Base-by-base conservation (phyloP, 2,329 filamentous ascomycete species). In the Xylariaceae sp. region DNA sequence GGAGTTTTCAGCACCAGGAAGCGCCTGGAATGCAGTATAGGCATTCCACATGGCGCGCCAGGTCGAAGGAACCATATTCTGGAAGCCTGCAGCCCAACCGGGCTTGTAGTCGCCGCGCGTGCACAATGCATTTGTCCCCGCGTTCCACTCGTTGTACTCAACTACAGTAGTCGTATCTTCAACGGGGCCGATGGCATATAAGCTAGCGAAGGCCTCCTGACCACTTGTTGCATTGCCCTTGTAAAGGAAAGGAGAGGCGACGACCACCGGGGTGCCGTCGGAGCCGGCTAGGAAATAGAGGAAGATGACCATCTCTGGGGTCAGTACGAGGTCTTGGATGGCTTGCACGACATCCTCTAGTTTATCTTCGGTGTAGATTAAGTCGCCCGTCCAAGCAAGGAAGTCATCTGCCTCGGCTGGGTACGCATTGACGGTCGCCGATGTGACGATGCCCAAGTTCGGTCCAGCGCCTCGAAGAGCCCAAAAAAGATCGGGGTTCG, bases 401-500 rank as follows among this genome's bases (percentile, higher is more conserved):
- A 25, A 14, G 22, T 41, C 29, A 1, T 40, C 38, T 2, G n/a
- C 16, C 16, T 36, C 22, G 6, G 40, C 48, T 10, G 48, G 43
- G 21, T 40, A 34, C 8, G 48, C 22, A 17, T 40, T 47, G n/a
- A 50, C 12, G 5, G 36, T 40, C 8, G 48, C 52, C 4, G 50
- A 51, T 8, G 52, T 52, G n/a, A 50, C 50, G 21, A 55, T 50
- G 22, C 48, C 50, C 19, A 52, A 47, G 22, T 55, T 55, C 3
- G 47, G 47, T 1, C 42, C 49, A 2, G 52, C 52, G 8, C 52
- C 52, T 27, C 43, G 39, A 3, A 55, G 33, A 33, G 29, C 49
- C 52, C 52, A 54, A 20, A 45, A 54, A 1, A 54, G 38, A 38
- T 52, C 52, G 2, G 49, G 44, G 19, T 40, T 19, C 1, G 40